A percentile compares a stretch with the other conserved stretches of the same genome.
phyloP scores from a whole-genome alignment of 2,329 filamentous ascomycete species.

The Colletotrichum acutatum region DNA sequence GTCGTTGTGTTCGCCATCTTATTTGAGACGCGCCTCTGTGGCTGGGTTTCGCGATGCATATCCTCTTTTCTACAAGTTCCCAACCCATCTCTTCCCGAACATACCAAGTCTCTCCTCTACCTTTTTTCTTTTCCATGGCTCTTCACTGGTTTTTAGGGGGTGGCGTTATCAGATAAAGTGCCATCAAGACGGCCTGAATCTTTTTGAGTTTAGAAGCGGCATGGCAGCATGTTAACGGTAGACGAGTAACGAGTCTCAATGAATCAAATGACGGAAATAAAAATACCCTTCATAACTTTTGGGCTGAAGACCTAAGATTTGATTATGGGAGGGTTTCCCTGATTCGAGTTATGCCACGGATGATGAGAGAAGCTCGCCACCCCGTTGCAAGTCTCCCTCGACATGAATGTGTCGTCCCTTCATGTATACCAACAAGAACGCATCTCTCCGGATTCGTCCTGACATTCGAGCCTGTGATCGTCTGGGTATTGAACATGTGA shows the following conservation, averaged over 20 bases:
- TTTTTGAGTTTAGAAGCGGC: not conserved
- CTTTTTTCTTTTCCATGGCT: not conserved
- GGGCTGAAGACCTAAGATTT: too few species aligned
- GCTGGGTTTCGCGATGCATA: not conserved
- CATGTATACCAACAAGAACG: too few species aligned
- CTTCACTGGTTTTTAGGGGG: not conserved
- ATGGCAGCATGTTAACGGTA: not conserved
- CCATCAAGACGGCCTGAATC: not conserved
- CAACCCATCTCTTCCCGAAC: not conserved
- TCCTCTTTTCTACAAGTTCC: not conserved
- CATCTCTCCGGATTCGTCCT: too few species aligned
- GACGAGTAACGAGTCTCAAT: not conserved
- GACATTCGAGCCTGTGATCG: too few species aligned
- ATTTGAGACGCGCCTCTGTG: not conserved
- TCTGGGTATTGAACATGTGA: too few species aligned
- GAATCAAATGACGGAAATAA: too few species aligned
- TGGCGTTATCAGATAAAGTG: not conserved
- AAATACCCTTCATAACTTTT: too few species aligned
- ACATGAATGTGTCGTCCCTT: too few species aligned
- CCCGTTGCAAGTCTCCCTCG: too few species aligned
- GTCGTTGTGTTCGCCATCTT: not conserved
- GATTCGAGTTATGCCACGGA: too few species aligned
- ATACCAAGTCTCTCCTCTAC: not conserved
- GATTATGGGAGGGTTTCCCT: too few species aligned
- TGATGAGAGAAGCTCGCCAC: too few species aligned